A percentile compares a stretch with the other conserved stretches of the same genome.
Evolutionary conservation across 306 rosid genomes (phyloP).

Genomic region (Quercus gilva): DNA sequence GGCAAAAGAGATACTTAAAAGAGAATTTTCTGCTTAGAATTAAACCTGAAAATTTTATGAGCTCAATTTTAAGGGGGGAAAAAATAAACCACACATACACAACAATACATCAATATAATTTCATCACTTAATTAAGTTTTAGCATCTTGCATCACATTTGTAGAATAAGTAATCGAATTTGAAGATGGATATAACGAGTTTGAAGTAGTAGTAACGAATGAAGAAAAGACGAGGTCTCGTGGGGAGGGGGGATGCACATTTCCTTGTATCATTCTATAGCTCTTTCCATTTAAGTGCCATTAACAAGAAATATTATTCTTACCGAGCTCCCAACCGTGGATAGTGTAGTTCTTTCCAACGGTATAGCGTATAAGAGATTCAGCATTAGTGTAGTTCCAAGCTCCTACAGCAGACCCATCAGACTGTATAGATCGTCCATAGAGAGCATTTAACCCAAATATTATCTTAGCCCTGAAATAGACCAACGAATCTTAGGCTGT

Average conservation of each 20-base stretch:
- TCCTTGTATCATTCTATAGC: too few relatives aligned
- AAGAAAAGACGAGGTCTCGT: too few relatives aligned
- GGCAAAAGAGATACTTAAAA: background rate
- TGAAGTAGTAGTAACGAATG: too few relatives aligned
- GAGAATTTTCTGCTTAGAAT: background rate
- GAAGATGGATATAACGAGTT: too few relatives aligned
- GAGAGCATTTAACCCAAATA: slow-evolving; percentile 90
- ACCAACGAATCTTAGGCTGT: slow-evolving; percentile 21
- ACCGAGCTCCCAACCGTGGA: slow-evolving; percentile 98
- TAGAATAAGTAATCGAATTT: too few relatives aligned
- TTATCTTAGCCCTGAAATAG: slow-evolving; percentile 68
- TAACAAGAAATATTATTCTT: slow-evolving; percentile 22
- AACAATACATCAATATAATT: background rate
- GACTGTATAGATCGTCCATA: slow-evolving; percentile 41
- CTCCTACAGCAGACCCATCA: slow-evolving; percentile 50
- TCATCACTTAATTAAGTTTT: background rate
- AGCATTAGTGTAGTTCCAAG: slow-evolving; percentile 72
- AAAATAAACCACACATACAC: background rate
- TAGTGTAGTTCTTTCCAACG: slow-evolving; percentile 55
- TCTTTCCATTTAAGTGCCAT: background rate
- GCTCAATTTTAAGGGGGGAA: background rate
- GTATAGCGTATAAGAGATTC: slow-evolving; percentile 77
- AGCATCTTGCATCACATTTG: too few relatives aligned
- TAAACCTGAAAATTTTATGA: background rate
- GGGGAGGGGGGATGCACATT: too few relatives aligned